A percentile compares a stretch with the other conserved stretches of the same genome.
Conservation (phyloP, 2,329 filamentous ascomycete genomes). For the Xylariaceae sp. region DNA sequence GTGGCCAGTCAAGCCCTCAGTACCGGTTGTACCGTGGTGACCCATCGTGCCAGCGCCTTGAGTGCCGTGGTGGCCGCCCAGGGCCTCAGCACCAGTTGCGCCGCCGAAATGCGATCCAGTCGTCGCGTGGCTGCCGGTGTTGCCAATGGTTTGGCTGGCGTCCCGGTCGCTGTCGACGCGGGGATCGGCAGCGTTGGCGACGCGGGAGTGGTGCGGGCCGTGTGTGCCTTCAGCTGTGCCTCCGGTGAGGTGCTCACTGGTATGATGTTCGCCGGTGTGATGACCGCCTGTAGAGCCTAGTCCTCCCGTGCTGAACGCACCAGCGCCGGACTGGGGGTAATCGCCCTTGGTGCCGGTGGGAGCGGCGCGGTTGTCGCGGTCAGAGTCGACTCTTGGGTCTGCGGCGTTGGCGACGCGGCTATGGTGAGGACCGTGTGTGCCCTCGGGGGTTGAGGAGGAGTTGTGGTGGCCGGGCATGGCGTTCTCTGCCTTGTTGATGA, state of each 20-base stretch:
- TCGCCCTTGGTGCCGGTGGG: constrained; percentile 19
- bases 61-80: too few relatives aligned
- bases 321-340: constrained; percentile 2
- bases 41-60: too few relatives aligned
- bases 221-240: constrained; percentile 32
- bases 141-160: constrained; percentile 33
- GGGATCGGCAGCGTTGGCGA: constrained; percentile 46
- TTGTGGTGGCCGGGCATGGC: constrained; percentile 43
- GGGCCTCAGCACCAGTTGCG: too few relatives aligned
- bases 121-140: constrained; percentile 22
- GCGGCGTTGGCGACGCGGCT: constrained; percentile 28
- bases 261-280: constrained; percentile 18
- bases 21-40: too few relatives aligned
- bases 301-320: constrained; percentile 1
- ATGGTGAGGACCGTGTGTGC: constrained; percentile 31
- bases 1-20: too few relatives aligned
- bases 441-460: constrained; percentile 25
- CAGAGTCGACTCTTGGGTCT: constrained; percentile 34
- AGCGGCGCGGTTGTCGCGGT: constrained; percentile 31
- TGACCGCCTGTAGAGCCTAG: constrained; percentile 12
- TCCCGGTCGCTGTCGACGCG: constrained; percentile 48
- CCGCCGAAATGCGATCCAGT: too few relatives aligned
- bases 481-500: constrained; percentile 58
- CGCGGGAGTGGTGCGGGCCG: constrained; percentile 41
- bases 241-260: constrained; percentile 27